These are phyloP conservation scores for Rhynchospora pubera DNA, from an alignment of 176 grass and related monocot genomes.

Conservation along the genomic window DNA sequence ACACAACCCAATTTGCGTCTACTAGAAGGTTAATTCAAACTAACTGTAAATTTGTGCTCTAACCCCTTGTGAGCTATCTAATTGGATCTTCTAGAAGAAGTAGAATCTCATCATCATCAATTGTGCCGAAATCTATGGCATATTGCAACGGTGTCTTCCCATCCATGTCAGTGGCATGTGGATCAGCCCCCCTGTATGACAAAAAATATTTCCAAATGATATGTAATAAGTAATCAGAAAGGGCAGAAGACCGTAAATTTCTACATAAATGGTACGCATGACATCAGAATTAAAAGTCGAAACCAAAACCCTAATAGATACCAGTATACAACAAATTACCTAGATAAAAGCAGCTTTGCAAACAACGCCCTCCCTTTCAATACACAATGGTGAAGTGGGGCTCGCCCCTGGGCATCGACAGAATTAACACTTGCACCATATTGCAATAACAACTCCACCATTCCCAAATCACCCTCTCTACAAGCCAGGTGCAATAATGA, in stretches of 20 bases:
- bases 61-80: conserved; percentile 42
- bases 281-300: neutral
- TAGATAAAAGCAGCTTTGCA: conserved; percentile 67
- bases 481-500: conserved; percentile 91
- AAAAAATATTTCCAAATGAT: neutral
- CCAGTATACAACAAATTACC: conserved; percentile 33
- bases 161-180: conserved; percentile 45
- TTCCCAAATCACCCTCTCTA: conserved; percentile 58
- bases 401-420: conserved; percentile 44
- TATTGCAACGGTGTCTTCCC: conserved; percentile 78
- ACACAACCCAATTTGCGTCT: neutral
- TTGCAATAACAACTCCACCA: conserved; percentile 94
- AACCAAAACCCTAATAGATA: neutral
- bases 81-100: conserved; percentile 69
- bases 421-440: conserved; percentile 80
- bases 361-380: conserved; percentile 51
- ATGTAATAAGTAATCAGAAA: neutral
- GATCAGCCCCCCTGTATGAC: conserved; percentile 65
- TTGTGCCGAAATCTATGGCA: conserved; percentile 64
- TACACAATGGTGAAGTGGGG: conserved; percentile 89
- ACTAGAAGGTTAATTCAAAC: conserved; percentile 18
- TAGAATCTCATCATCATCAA: conserved; percentile 80
- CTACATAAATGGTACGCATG: neutral
- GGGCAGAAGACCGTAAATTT: neutral
- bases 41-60: conserved; percentile 12